phyloP scores from a whole-genome alignment of 163 green algal genomes.

The Scenedesmus sp. region DNA sequence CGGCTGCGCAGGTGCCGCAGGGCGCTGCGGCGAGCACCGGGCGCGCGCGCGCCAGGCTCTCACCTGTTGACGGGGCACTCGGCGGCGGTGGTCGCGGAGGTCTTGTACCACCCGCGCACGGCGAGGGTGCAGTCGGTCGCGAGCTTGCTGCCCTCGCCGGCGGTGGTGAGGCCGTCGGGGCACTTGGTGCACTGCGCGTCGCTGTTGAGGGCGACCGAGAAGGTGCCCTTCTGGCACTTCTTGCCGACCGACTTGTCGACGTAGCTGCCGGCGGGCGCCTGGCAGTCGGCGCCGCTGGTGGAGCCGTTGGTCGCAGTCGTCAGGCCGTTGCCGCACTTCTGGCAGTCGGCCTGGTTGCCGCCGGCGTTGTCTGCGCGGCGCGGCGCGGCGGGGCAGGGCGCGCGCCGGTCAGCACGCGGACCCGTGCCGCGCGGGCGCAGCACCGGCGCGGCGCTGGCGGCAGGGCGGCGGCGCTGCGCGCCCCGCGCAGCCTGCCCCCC shows the following conservation, averaged over 20 bases:
- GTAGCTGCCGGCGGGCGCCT: background rate
- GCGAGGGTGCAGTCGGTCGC: background rate
- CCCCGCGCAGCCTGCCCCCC: too few species aligned
- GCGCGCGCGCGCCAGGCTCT: too few species aligned
- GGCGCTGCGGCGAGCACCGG: too few species aligned
- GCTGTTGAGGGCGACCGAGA: background rate
- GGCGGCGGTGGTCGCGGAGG: too few species aligned
- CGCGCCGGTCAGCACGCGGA: too few species aligned
- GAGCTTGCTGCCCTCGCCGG: background rate
- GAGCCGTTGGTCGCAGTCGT: background rate
- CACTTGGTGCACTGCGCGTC: background rate
- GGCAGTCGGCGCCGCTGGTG: too few species aligned
- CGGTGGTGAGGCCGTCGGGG: background rate
- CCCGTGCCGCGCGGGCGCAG: too few species aligned
- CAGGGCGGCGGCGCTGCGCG: too few species aligned
- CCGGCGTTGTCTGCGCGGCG: background rate
- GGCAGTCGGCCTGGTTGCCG: background rate
- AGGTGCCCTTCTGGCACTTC: background rate
- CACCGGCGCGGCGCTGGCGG: too few species aligned
- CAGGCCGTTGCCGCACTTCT: background rate
- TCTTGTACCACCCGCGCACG: too few species aligned
- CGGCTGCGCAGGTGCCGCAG: too few species aligned
- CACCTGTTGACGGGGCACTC: too few species aligned
- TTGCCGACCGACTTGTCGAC: constrained; percentile 13
- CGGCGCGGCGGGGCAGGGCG: background rate